phyloP scores from a whole-genome alignment of 495 filamentous ascomycete species.

The Podospora anserina region DNA sequence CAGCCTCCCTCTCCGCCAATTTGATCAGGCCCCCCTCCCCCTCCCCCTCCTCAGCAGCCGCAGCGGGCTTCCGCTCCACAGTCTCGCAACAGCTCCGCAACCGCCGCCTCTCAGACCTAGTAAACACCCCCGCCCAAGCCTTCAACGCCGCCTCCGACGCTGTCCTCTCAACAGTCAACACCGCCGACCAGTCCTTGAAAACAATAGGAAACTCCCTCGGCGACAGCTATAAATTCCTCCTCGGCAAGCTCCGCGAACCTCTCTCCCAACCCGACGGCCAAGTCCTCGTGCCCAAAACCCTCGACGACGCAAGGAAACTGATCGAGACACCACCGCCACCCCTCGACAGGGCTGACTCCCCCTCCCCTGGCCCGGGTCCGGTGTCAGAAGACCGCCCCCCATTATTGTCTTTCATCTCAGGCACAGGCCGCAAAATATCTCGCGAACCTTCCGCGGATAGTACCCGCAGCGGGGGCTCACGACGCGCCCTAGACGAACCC shows the following conservation, averaged over 20 bases:
- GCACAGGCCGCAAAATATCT: slow-evolving; percentile 44
- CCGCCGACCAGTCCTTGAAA: slow-evolving; percentile 86
- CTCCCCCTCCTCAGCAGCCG: background rate
- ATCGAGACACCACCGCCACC: slow-evolving; percentile 63
- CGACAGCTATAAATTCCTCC: slow-evolving; percentile 87
- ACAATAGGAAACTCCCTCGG: slow-evolving; percentile 84
- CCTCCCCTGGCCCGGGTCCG: slow-evolving; percentile 40
- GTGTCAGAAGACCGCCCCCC: slow-evolving; percentile 35
- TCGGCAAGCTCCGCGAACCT: slow-evolving; percentile 80
- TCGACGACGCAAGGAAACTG: slow-evolving; percentile 87
- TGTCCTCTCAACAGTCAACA: slow-evolving; percentile 76
- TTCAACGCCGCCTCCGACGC: slow-evolving; percentile 80
- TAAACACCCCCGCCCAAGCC: slow-evolving; percentile 74
- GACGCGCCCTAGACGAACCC: slow-evolving; percentile 41
- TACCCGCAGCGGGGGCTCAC: slow-evolving; percentile 50
- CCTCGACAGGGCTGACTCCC: slow-evolving; percentile 48
- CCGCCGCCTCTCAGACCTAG: slow-evolving; percentile 75
- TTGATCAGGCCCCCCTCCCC: slow-evolving; percentile 28
- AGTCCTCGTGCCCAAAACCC: slow-evolving; percentile 71
- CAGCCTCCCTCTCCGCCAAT: slow-evolving; percentile 33
- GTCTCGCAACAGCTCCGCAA: slow-evolving; percentile 42
- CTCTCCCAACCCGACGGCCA: slow-evolving; percentile 37
- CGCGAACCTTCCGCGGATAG: slow-evolving; percentile 79
- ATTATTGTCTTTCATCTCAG: slow-evolving; percentile 60
- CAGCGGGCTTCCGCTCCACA: slow-evolving; percentile 37